Percentiles rank a stretch among this genome's conserved stretches.
Conservation (phyloP, 495 filamentous ascomycete species). For the Penicillium crystallinum region DNA sequence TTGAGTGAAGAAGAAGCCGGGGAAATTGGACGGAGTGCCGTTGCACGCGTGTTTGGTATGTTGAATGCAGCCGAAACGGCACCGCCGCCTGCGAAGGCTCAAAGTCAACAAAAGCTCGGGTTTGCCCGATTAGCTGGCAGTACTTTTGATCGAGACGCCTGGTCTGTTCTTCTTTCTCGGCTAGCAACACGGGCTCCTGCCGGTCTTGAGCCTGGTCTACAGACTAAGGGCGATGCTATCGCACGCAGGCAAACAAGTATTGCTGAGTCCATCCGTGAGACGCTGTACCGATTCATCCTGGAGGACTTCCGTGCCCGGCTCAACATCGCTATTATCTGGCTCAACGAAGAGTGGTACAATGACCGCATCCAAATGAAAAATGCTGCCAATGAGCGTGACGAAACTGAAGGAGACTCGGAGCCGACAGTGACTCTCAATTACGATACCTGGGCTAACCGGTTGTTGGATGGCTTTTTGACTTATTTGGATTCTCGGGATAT, state of each 20-base stretch:
- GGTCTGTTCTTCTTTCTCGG: slow-evolving; percentile 81
- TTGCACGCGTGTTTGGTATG: slow-evolving; percentile 71
- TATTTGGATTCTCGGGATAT: slow-evolving; percentile 80
- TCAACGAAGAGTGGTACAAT: slow-evolving; percentile 98
- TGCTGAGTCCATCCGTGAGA: slow-evolving; percentile 67
- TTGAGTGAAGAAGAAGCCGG: slow-evolving; percentile 62
- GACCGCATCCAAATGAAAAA: slow-evolving; percentile 60
- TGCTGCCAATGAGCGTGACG: slow-evolving; percentile 32
- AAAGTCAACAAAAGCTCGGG: slow-evolving; percentile 46
- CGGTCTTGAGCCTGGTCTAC: slow-evolving; percentile 52
- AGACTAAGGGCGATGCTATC: slow-evolving; percentile 22
- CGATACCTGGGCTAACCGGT: slow-evolving; percentile 68
- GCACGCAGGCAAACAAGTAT: slow-evolving; percentile 35
- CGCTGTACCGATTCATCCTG: slow-evolving; percentile 74
- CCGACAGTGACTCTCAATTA: slow-evolving; percentile 54
- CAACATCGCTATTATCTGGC: slow-evolving; percentile 81
- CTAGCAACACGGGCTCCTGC: slow-evolving; percentile 75
- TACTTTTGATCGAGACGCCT: slow-evolving; percentile 81
- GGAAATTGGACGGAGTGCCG: slow-evolving; percentile 62
- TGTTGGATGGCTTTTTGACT: slow-evolving; percentile 81
- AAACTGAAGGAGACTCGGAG: slow-evolving; percentile 31
- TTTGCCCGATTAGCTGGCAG: slow-evolving; percentile 81
- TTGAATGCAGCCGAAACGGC: slow-evolving; percentile 65
- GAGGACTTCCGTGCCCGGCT: slow-evolving; percentile 87
- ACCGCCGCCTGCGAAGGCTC: slow-evolving; percentile 41